These are phyloP conservation scores for Castanopsis chinensis DNA, from an alignment of 306 rosid genomes.

Conservation along the genomic window DNA sequence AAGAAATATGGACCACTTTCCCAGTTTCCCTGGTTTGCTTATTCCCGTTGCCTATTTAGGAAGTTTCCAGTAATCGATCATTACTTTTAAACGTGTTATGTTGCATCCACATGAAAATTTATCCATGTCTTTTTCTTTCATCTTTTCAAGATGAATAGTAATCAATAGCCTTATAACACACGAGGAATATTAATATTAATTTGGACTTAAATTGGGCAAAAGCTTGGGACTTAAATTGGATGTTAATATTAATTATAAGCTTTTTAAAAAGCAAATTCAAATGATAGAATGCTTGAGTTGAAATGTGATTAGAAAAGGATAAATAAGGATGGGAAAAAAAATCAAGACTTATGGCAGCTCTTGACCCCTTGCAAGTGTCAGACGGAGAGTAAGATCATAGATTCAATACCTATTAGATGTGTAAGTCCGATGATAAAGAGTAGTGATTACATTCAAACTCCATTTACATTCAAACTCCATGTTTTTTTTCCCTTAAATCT, in stretches of 20 bases:
- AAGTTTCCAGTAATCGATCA: conserved; percentile 3
- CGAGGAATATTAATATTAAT: neutral
- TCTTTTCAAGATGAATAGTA: neutral
- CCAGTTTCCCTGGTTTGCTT: conserved; percentile 9
- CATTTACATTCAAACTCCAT: too few relatives aligned
- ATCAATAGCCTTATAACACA: neutral
- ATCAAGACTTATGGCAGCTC: too few relatives aligned
- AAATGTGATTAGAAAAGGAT: neutral
- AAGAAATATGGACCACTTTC: conserved; percentile 79
- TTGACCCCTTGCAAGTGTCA: too few relatives aligned
- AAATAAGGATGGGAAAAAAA: neutral
- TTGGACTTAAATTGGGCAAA: too few relatives aligned
- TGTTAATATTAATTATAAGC: too few relatives aligned
- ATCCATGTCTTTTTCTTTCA: neutral
- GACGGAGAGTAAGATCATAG: too few relatives aligned
- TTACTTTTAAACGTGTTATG: conserved; percentile 7
- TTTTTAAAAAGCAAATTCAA: too few relatives aligned
- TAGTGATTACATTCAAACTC: too few relatives aligned
- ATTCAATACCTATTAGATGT: too few relatives aligned
- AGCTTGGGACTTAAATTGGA: neutral
- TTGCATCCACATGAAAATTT: neutral
- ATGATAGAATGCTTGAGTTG: neutral
- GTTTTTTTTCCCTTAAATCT: too few relatives aligned
- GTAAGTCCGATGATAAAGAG: too few relatives aligned
- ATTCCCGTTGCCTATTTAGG: neutral